These are phyloP conservation scores for Pilaira anomala DNA, from an alignment of 192 early-diverging fungal species.

Conservation along the genomic window DNA sequence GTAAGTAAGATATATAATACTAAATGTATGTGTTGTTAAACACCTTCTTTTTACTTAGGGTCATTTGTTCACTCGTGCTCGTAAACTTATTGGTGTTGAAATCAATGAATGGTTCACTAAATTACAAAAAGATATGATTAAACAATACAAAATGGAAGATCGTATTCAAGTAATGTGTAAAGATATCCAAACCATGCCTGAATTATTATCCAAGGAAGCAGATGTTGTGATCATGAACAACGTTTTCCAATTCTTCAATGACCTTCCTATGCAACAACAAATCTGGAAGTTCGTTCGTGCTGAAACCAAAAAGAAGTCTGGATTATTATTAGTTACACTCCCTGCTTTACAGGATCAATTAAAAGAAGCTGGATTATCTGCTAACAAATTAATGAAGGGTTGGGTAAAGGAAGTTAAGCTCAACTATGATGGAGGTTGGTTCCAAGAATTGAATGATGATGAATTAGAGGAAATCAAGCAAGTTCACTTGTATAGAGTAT, in stretches of 20 bases:
- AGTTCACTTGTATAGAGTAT: slow-evolving; percentile 55
- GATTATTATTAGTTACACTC: slow-evolving; percentile 44
- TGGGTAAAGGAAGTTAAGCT: slow-evolving; percentile 54
- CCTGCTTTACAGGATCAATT: slow-evolving; percentile 58
- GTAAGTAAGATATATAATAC: slow-evolving; percentile 39
- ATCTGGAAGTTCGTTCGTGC: slow-evolving; percentile 51
- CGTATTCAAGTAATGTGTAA: slow-evolving; percentile 42
- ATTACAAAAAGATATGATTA: slow-evolving; percentile 46
- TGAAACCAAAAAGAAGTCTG: slow-evolving; percentile 40
- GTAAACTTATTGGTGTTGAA: slow-evolving; percentile 56
- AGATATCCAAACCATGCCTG: slow-evolving; percentile 33
- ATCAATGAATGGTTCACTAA: slow-evolving; percentile 58
- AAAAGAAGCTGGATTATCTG: slow-evolving; percentile 49
- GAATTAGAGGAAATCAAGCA: slow-evolving; percentile 50
- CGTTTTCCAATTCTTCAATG: slow-evolving; percentile 59
- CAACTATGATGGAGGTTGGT: slow-evolving; percentile 42
- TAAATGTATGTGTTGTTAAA: neutral
- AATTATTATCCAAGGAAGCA: slow-evolving; percentile 40
- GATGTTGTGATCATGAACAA: slow-evolving; percentile 62
- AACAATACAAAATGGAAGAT: slow-evolving; percentile 51
- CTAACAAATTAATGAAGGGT: slow-evolving; percentile 36
- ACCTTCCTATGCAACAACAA: slow-evolving; percentile 39
- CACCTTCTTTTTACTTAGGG: slow-evolving; percentile 32
- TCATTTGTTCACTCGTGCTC: slow-evolving; percentile 49
- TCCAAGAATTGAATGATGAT: slow-evolving; percentile 51